Evolutionary conservation across 2,329 filamentous ascomycete genomes (phyloP).

Genomic region (Trichoderma atroviride): DNA sequence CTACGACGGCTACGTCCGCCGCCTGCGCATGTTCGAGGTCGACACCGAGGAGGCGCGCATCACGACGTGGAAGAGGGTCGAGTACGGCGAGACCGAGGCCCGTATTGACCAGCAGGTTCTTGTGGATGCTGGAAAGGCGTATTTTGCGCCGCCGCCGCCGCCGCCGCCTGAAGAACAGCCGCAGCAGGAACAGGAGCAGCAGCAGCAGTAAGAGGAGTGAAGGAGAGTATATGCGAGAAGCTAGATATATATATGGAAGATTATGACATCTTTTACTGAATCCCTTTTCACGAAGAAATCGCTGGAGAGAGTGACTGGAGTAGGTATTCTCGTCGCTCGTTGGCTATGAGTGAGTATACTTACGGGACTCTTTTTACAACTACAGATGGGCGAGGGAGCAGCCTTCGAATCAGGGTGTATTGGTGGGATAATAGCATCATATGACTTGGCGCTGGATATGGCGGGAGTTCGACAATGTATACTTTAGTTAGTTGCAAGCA

Average conservation of each 20-base stretch:
- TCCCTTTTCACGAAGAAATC: neutral
- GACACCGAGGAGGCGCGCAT: conserved; percentile 90
- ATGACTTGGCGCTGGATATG: conserved; percentile 4
- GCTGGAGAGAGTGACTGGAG: neutral
- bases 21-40: conserved; percentile 86
- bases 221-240: neutral
- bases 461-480: neutral
- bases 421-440: neutral
- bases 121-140: conserved; percentile 59
- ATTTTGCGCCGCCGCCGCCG: conserved; percentile 4
- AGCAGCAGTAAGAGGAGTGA: neutral
- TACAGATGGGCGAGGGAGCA: neutral
- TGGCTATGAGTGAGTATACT: neutral
- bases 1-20: conserved; percentile 81
- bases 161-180: conserved; percentile 1
- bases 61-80: conserved; percentile 87
- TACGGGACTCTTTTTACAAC: neutral
- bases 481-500: neutral
- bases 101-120: conserved; percentile 67
- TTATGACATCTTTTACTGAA: neutral
- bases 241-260: neutral
- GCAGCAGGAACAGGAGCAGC: neutral
- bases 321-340: neutral
- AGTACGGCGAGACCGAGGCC: conserved; percentile 60
- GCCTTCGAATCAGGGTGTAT: neutral